These are phyloP conservation scores for Marchantia polymorpha DNA, from an alignment of 225 moss, liverwort and hornwort genomes.

Conservation along the genomic window DNA sequence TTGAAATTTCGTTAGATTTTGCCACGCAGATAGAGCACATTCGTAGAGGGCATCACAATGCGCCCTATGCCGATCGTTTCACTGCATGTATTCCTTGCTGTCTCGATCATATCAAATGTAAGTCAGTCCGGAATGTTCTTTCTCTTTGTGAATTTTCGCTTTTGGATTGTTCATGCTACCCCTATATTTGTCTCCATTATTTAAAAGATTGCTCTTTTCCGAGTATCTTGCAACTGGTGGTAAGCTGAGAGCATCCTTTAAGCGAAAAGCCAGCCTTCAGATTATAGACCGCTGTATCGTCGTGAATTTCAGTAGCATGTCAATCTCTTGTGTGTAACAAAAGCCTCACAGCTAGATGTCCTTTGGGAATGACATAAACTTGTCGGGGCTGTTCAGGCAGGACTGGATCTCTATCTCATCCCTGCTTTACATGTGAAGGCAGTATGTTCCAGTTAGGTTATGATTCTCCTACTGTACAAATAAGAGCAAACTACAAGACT, in stretches of 20 bases:
- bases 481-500: background rate
- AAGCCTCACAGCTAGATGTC: background rate
- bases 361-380: background rate
- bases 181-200: background rate
- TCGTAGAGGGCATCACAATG: slow-evolving; percentile 63
- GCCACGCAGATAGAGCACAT: slow-evolving; percentile 67
- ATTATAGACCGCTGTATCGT: background rate
- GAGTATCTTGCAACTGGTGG: background rate
- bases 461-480: too few relatives aligned
- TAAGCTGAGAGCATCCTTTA: background rate
- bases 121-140: slow-evolving; percentile 16
- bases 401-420: background rate
- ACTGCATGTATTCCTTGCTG: slow-evolving; percentile 76
- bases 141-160: background rate
- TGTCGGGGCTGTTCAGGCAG: background rate
- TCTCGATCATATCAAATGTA: slow-evolving; percentile 76
- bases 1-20: background rate
- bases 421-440: background rate
- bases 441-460: too few relatives aligned
- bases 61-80: slow-evolving; percentile 68
- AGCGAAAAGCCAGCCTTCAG: background rate
- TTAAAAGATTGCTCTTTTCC: background rate
- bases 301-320: background rate
- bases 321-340: background rate
- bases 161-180: background rate